Evolutionary conservation across 805 yeast species (phyloP), one percentile per base, ranked within the genome.

Genomic region (Pichia thaimueangensis): DNA sequence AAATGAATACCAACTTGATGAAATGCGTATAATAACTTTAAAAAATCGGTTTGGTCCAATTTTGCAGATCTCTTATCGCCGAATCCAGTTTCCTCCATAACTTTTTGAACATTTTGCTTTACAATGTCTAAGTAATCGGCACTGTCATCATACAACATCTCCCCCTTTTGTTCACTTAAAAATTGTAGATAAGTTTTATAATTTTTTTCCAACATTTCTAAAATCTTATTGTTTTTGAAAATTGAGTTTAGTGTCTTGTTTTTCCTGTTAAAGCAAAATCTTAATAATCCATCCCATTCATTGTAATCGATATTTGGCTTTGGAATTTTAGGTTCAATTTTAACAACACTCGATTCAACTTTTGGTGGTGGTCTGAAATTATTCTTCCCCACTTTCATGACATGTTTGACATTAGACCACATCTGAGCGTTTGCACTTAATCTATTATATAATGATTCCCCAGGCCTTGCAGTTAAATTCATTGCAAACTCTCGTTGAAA

Each of bases 341-440:
- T 76, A 16, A 93, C 97, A 37, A 93, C 98, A 28, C 95, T 82
- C 0, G 97, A 88, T 63, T 93, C 98, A 45, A 93, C 98, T 63
- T 93, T 89, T 45, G 98, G 98, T 10, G 98, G 98, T 20, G 98
- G 98, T 54, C 96, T 74, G 70, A 93, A 93, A 59, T 93, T 93
- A 60, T 93, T 93, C 59, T 80, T 84, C 20, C 97, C 97, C 24
- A 93, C 98, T 64, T 93, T 93, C 98, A 93, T 93, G 41, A 93
- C 86, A 62, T 93, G 98, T 7, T 95, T 88, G 13, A 93, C 97
- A 51, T 86, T 86, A n/a, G 97, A 96, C 97, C 97, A 93, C 97
- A 93, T 91, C 59, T 93, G 98, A 1, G 93, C 97, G 58, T 93
- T 93, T 24, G 96, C 97, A 25, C 95, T 83, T 42, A 93, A 71